A percentile compares a stretch with the other conserved stretches of the same genome.
Evolutionary conservation across 2,329 filamentous ascomycete genomes (phyloP).

Genomic region (Pseudonectria foliicola): DNA sequence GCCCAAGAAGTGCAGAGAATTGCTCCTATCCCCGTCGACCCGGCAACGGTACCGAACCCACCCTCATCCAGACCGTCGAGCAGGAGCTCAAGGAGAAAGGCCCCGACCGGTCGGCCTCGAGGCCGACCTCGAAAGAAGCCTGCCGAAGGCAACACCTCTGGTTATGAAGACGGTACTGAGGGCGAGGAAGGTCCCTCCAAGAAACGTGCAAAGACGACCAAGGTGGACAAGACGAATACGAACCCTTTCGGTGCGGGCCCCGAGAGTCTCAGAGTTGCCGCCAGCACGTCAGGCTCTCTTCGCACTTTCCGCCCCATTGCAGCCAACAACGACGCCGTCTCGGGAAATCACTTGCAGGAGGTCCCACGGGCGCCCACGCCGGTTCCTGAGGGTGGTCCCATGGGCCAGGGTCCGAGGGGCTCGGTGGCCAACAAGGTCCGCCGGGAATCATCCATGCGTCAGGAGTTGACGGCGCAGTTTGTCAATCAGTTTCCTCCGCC

Average conservation of each 20-base stretch:
- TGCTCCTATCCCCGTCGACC: slow-evolving; percentile 27
- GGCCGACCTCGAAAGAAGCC: slow-evolving; percentile 50
- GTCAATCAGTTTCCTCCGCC: slow-evolving; percentile 36
- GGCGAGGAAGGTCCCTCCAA: slow-evolving; percentile 47
- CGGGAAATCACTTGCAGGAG: slow-evolving; percentile 56
- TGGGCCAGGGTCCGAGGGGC: slow-evolving; percentile 23
- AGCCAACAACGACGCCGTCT: slow-evolving; percentile 36
- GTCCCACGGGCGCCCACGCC: slow-evolving; percentile 72
- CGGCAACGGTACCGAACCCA: slow-evolving; percentile 14
- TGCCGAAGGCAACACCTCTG: slow-evolving; percentile 61
- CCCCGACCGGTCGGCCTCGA: slow-evolving; percentile 47
- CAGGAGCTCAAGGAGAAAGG: slow-evolving; percentile 43
- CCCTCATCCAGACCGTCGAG: slow-evolving; percentile 51
- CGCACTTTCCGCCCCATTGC: slow-evolving; percentile 73
- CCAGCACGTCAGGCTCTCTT: slow-evolving; percentile 82
- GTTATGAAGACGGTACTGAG: slow-evolving; percentile 61
- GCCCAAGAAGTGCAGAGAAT: slow-evolving; percentile 27
- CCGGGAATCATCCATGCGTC: slow-evolving; percentile 52
- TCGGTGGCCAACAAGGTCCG: slow-evolving; percentile 36
- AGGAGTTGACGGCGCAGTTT: slow-evolving; percentile 41
- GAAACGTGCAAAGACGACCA: slow-evolving; percentile 74
- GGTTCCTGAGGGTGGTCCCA: slow-evolving; percentile 46
- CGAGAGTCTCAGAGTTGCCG: slow-evolving; percentile 81
- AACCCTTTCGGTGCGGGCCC: slow-evolving; percentile 64
- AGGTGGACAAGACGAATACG: slow-evolving; percentile 64